These are phyloP conservation scores for Aspergillus fijiensis DNA, from an alignment of 2,329 filamentous ascomycete species.

Conservation along the genomic window DNA sequence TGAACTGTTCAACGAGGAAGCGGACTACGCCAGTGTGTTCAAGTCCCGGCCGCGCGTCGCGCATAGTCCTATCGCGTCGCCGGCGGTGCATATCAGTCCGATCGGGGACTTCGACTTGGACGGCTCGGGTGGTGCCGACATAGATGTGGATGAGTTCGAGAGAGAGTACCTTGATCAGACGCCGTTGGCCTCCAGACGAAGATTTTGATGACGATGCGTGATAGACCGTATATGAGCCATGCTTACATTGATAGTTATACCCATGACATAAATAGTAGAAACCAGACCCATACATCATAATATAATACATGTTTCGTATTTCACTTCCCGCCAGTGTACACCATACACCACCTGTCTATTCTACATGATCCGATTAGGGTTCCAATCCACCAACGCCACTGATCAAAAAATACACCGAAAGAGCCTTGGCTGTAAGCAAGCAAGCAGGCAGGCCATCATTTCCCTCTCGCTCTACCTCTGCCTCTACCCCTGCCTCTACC, in stretches of 20 bases:
- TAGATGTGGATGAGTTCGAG: constrained; percentile 19
- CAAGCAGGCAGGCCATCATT: neutral
- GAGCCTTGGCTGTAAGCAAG: no score
- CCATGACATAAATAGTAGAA: neutral
- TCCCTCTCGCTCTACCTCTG: neutral
- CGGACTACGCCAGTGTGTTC: constrained; percentile 80
- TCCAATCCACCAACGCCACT: neutral
- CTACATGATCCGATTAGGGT: neutral
- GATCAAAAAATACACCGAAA: neutral
- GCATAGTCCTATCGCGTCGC: constrained; percentile 63
- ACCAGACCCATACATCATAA: neutral
- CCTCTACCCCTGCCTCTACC: neutral
- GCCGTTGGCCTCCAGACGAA: constrained; percentile 21
- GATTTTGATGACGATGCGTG: neutral
- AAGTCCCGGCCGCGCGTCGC: constrained; percentile 78
- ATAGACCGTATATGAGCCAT: neutral
- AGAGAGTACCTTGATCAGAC: constrained; percentile 11
- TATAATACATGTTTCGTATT: neutral
- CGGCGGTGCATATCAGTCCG: constrained; percentile 38
- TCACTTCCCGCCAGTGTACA: neutral
- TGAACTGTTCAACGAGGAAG: constrained; percentile 67
- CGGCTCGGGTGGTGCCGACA: constrained; percentile 15
- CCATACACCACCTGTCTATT: neutral
- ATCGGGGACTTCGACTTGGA: constrained; percentile 27
- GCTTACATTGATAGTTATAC: neutral